These are phyloP conservation scores for Aspergillus olivimuriae DNA, from an alignment of 495 filamentous ascomycete genomes.

Conservation along the genomic window DNA sequence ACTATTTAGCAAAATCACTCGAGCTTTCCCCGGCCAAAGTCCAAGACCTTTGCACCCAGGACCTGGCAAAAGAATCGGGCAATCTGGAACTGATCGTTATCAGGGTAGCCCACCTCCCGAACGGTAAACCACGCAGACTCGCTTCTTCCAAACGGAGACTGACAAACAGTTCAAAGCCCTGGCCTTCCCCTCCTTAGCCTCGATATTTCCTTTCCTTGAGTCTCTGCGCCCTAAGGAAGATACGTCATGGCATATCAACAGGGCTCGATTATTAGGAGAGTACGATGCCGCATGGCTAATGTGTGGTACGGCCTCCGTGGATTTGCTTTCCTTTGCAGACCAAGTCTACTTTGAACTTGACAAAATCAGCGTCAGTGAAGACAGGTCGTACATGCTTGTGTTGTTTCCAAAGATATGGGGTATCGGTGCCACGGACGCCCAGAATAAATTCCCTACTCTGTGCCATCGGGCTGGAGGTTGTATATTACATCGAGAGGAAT, in stretches of 20 bases:
- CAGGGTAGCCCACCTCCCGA: not conserved
- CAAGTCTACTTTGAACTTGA: too few relatives aligned
- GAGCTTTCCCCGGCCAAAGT: not conserved
- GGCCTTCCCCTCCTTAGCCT: conserved; percentile 5
- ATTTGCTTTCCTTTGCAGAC: too few relatives aligned
- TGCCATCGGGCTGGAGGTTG: too few relatives aligned
- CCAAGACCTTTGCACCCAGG: not conserved
- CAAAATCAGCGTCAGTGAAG: too few relatives aligned
- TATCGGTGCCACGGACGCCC: too few relatives aligned
- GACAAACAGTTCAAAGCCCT: conserved; percentile 3
- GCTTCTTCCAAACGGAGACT: not conserved
- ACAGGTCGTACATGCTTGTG: too few relatives aligned
- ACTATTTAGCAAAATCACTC: not conserved
- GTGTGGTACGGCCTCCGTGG: too few relatives aligned
- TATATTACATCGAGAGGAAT: too few relatives aligned
- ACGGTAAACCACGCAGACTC: not conserved
- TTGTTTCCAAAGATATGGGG: too few relatives aligned
- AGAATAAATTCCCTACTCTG: too few relatives aligned
- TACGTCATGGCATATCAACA: conserved; percentile 4
- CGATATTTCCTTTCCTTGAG: conserved; percentile 13
- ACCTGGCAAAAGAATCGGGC: not conserved
- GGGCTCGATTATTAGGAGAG: not conserved
- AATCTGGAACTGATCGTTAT: not conserved
- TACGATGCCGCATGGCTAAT: conserved; percentile 2
- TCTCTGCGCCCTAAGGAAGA: not conserved